These are phyloP conservation scores for Cardamine occulta DNA, from an alignment of 345 rosid genomes.

Conservation along the genomic window DNA sequence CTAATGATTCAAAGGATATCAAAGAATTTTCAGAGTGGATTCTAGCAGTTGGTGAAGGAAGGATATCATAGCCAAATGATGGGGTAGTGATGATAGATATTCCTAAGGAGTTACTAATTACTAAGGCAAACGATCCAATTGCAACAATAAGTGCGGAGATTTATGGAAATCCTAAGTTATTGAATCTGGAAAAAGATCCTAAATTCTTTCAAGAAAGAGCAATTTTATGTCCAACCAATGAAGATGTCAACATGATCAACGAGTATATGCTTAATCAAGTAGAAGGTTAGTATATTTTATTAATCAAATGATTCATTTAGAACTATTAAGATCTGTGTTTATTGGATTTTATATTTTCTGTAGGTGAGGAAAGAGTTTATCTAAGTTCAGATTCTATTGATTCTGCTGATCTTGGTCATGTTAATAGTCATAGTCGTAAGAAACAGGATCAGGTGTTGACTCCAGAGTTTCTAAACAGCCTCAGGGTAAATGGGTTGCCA, in stretches of 20 bases:
- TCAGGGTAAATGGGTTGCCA: not conserved
- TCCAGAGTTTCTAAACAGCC: not conserved
- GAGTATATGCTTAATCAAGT: not conserved
- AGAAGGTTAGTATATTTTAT: not conserved
- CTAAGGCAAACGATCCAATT: no score
- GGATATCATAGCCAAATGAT: no score
- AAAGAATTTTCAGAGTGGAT: not conserved
- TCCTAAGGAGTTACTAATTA: no score
- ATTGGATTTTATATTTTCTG: not conserved
- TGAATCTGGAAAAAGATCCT: not conserved
- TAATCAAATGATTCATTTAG: no score
- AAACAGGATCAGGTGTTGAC: not conserved
- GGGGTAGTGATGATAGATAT: no score
- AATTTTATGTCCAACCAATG: not conserved
- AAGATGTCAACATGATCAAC: not conserved
- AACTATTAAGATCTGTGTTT: no score
- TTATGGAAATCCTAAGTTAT: not conserved
- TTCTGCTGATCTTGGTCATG: not conserved
- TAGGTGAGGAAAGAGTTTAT: not conserved
- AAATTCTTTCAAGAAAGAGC: not conserved
- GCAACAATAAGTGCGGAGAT: not conserved
- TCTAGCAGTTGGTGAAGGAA: no score
- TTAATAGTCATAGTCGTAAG: no score
- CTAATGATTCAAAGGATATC: not conserved
- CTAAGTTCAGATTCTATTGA: not conserved